Evolutionary conservation across 2,329 filamentous ascomycete genomes (phyloP).

Genomic region (Metarhizium guizhouense): DNA sequence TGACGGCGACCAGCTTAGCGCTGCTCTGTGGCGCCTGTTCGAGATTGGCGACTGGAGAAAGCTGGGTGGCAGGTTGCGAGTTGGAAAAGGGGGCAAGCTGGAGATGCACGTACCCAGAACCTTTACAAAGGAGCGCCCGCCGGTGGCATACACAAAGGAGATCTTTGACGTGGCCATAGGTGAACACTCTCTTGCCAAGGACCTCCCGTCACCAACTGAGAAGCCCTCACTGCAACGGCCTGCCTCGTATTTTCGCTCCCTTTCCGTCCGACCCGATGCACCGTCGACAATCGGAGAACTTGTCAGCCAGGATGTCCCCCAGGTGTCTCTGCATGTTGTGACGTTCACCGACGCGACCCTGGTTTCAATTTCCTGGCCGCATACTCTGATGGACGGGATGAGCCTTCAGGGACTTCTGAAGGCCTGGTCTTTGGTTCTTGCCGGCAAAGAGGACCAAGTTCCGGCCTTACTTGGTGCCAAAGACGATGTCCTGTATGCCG

Average conservation of each 20-base stretch:
- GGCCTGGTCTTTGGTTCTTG: conserved; percentile 36
- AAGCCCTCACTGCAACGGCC: not conserved
- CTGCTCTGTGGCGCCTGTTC: conserved; percentile 24
- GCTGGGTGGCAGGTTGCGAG: conserved; percentile 31
- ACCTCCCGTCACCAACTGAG: conserved; percentile 22
- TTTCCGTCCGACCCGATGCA: not conserved
- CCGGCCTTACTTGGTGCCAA: conserved; percentile 22
- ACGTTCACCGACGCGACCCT: conserved; percentile 41
- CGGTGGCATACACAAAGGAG: conserved; percentile 30
- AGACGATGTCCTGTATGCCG: conserved; percentile 25
- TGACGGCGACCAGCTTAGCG: conserved; percentile 26
- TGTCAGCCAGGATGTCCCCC: conserved; percentile 31
- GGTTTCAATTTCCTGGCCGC: conserved; percentile 35
- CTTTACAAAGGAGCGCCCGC: conserved; percentile 24
- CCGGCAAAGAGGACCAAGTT: conserved; percentile 32
- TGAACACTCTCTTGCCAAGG: conserved; percentile 30
- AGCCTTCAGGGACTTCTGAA: conserved; percentile 31
- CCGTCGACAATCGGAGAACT: conserved; percentile 26
- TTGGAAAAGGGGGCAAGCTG: conserved; percentile 22
- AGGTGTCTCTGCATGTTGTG: conserved; percentile 37
- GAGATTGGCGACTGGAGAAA: conserved; percentile 32
- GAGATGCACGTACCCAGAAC: conserved; percentile 24
- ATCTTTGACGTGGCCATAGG: conserved; percentile 25
- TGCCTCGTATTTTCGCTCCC: not conserved
- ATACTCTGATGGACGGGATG: conserved; percentile 38